These are phyloP conservation scores for Fusarium coicis DNA, from an alignment of 2,329 filamentous ascomycete species.

Conservation along the genomic window DNA sequence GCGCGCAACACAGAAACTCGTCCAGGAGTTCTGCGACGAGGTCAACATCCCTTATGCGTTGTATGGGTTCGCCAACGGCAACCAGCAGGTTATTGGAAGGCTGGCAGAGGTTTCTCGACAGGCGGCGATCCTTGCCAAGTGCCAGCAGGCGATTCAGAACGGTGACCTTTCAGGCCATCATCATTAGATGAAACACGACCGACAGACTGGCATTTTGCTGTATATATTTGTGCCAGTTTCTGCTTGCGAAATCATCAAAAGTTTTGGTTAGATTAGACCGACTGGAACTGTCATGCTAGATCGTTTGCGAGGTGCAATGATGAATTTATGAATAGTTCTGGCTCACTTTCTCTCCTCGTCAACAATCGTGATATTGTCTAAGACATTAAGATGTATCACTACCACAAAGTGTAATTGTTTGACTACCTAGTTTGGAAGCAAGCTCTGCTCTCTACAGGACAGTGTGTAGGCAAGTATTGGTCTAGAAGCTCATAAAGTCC, in stretches of 20 bases:
- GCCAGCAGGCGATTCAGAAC: conserved; percentile 65
- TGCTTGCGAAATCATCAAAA: not conserved
- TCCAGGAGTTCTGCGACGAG: conserved; percentile 83
- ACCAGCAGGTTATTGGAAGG: conserved; percentile 80
- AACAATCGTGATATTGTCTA: conserved; percentile 14
- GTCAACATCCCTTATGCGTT: conserved; percentile 86
- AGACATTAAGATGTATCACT: not conserved
- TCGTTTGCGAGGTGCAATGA: conserved; percentile 15
- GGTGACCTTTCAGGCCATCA: conserved; percentile 42
- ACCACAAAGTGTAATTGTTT: conserved; percentile 4
- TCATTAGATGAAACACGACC: conserved; percentile 10
- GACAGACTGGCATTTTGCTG: conserved; percentile 3
- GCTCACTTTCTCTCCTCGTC: not conserved
- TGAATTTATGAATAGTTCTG: conserved; percentile 1
- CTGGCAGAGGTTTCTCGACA: conserved; percentile 84
- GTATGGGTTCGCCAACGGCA: conserved; percentile 86
- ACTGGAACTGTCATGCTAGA: not conserved
- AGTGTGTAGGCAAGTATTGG: conserved; percentile 3
- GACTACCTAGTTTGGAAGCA: conserved; percentile 8
- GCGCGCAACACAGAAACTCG: conserved; percentile 76
- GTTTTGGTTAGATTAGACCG: conserved; percentile 1
- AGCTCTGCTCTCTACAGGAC: conserved; percentile 3
- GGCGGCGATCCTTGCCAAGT: conserved; percentile 80
- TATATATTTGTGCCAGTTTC: conserved; percentile 14
- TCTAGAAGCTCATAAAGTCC: conserved; percentile 22